Evolutionary conservation across 2,329 filamentous ascomycete genomes (phyloP), one percentile per base, ranked within the genome.

Genomic region (Dactylella cylindrospora): DNA sequence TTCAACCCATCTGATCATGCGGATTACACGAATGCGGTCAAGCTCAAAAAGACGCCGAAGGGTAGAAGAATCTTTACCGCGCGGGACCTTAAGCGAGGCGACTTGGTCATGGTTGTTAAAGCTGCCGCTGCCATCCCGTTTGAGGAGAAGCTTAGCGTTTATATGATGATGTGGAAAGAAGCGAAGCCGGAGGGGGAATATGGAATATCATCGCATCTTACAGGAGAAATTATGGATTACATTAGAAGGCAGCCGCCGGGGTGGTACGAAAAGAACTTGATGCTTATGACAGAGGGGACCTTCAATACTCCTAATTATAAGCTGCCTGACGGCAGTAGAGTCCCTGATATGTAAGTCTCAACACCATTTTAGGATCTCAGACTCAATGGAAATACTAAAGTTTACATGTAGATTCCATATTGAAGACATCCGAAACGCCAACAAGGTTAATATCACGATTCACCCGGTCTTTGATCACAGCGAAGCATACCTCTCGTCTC

Each of bases 21-120:
- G 5, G 49, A 62, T 15, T 62, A 50, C 39, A 54, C 38, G 3
- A 41, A 54, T 26, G 43, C 44, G 1, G 26, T 62, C 10, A 38
- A 36, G 29, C 57, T 62, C 49, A 62, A 62, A 31, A 62, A 62
- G 36, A 62, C 57, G 1, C 35, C 43, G 1, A 62, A 62, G n/a
- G 57, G 57, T 22, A 40, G 57, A 38, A 49, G 57, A 8, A 35
- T 62, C 17, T 62, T 62, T 22, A 54, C 57, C 1, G 25, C 57
- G 6, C 44, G 57, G 12, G 57, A 53, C 20, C 28, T 62, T 22
- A 62, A 62, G 15, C 57, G 57, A 28, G 57, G 57, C 28, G 57
- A 62, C 13, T 13, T 62, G 10, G 26, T 62, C 5, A 62, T 62
- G 43, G 57, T 50, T 1, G 25, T 31, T n/a, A 62, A 54, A 9